A percentile compares a stretch with the other conserved stretches of the same genome.
Conservation (phyloP, 164 flowering plant genomes). For the Vitis riparia region DNA sequence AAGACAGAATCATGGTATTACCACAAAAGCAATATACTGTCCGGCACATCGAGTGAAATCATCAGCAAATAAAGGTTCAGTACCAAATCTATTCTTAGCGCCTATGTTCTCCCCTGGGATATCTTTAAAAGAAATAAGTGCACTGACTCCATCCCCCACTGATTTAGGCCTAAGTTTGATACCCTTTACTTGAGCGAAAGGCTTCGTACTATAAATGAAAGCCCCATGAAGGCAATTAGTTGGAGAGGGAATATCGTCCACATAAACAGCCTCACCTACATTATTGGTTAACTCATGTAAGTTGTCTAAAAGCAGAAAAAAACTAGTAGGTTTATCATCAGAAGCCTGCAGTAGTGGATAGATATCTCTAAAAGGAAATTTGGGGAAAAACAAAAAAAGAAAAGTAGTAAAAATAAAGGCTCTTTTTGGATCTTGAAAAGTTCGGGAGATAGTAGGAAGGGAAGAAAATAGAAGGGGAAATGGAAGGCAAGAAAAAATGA, state of each 20-base stretch:
- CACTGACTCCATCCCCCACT: conserved; percentile 40
- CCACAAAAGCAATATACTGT: conserved; percentile 74
- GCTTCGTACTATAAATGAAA: conserved; percentile 75
- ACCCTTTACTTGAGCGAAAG: conserved; percentile 66
- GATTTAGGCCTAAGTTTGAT: conserved; percentile 37
- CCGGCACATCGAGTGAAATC: conserved; percentile 66
- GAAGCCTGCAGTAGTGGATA: no score
- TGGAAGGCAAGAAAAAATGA: no score
- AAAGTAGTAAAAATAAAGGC: no score
- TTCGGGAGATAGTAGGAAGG: no score
- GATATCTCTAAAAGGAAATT: no score
- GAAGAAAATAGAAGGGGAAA: no score
- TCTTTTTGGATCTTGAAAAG: no score
- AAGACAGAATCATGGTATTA: conserved; percentile 26
- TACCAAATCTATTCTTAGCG: conserved; percentile 44
- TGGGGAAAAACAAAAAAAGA: no score
- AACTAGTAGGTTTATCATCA: no score
- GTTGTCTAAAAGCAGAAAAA: background rate
- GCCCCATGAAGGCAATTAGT: conserved; percentile 79
- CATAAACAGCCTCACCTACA: conserved; percentile 89
- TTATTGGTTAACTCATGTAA: conserved; percentile 1
- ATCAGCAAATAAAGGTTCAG: conserved; percentile 77
- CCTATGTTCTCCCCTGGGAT: conserved; percentile 86
- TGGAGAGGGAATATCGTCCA: conserved; percentile 93
- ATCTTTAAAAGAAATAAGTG: conserved; percentile 62